phyloP scores from a whole-genome alignment of 257 asterid species.

The Orobanche coerulescens region DNA sequence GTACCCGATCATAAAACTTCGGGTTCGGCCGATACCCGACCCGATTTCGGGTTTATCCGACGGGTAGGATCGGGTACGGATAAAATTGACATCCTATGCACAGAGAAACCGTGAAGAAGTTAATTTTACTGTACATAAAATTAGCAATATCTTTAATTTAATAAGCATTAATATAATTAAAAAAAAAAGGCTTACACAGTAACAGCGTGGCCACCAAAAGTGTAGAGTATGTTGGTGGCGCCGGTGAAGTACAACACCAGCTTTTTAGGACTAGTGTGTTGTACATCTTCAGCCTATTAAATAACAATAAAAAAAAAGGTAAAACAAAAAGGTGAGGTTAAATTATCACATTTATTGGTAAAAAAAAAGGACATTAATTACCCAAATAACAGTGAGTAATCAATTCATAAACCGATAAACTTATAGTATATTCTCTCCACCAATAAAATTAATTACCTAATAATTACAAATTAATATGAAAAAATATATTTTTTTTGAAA shows the following conservation, averaged over 20 bases:
- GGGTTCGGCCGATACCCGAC: too few species aligned
- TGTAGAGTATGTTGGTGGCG: slow-evolving; percentile 80
- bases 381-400: too few species aligned
- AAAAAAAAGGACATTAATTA: too few species aligned
- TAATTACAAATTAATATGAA: not conserved
- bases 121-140: not conserved
- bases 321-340: not conserved
- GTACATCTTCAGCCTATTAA: slow-evolving; percentile 46
- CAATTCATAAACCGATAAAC: too few species aligned
- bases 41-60: too few species aligned
- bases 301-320: not conserved
- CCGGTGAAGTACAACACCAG: slow-evolving; percentile 77
- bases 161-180: not conserved
- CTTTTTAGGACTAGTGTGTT: slow-evolving; percentile 59
- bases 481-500: not conserved
- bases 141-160: not conserved
- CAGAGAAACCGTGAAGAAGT: slow-evolving; percentile 47
- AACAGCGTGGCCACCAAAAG: slow-evolving; percentile 92
- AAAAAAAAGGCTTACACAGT: slow-evolving; percentile 52
- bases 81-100: too few species aligned
- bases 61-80: too few species aligned
- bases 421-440: too few species aligned
- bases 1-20: too few species aligned
- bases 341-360: not conserved
- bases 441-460: not conserved